A percentile compares a stretch with the other conserved stretches of the same genome.
Evolutionary conservation across 805 yeast genomes (phyloP).

Genomic region (Hanseniaspora lindneri): DNA sequence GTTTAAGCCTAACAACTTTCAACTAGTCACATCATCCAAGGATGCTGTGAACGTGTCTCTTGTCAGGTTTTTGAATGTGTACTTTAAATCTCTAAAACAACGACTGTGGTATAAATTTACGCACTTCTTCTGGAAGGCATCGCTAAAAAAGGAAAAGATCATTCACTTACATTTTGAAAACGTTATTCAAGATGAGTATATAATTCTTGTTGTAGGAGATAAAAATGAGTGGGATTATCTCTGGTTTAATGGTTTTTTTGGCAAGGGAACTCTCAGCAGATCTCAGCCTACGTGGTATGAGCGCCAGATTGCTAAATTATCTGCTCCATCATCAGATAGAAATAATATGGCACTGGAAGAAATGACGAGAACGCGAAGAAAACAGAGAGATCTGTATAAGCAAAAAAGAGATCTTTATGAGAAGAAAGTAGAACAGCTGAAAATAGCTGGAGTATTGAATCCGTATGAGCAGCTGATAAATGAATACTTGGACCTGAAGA

Average conservation of each 20-base stretch:
- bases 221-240: slow-evolving; percentile 40
- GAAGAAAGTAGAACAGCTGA: slow-evolving; percentile 32
- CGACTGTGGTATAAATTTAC: not conserved
- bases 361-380: slow-evolving; percentile 58
- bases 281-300: slow-evolving; percentile 84
- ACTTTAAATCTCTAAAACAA: not conserved
- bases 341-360: slow-evolving; percentile 51
- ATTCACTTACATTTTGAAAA: slow-evolving; percentile 31
- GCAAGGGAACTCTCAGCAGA: slow-evolving; percentile 79
- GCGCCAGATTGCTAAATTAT: slow-evolving; percentile 40
- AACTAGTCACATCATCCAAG: slow-evolving; percentile 1
- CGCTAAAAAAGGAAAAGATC: slow-evolving; percentile 15
- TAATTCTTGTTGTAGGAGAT: slow-evolving; percentile 1
- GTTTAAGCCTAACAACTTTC: not conserved
- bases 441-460: slow-evolving; percentile 32
- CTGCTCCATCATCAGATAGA: slow-evolving; percentile 14
- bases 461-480: slow-evolving; percentile 22
- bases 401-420: slow-evolving; percentile 52
- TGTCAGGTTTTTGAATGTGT: not conserved
- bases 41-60: not conserved
- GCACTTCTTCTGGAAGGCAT: not conserved
- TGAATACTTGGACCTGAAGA: slow-evolving; percentile 28
- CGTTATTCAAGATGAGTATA: slow-evolving; percentile 16
- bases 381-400: slow-evolving; percentile 63
- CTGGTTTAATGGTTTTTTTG: slow-evolving; percentile 86